Base-by-base conservation (phyloP, 176 grass and related monocot species). In the Typha latifolia region DNA sequence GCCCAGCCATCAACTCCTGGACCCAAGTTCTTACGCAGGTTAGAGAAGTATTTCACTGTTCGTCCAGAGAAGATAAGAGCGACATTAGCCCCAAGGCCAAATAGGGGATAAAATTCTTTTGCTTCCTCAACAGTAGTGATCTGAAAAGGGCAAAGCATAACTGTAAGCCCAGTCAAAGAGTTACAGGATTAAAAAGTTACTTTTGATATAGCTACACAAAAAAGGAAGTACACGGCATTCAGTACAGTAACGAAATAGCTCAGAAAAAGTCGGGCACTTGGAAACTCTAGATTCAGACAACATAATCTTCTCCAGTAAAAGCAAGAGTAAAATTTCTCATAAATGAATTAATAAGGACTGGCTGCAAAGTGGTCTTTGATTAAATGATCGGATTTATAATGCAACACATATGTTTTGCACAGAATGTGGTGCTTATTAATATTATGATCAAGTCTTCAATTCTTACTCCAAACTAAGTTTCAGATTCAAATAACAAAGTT, bases 41-140 rank as follows among this genome's bases (percentile, higher is more conserved):
- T 95, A 74, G 91, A 95, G 84, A 95, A 95, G 68, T 84, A 90
- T 47, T 90, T 95, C 29, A 95, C 91, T 2, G 86, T 95, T 11
- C 84, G 86, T 16, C 86, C 84, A 18, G 86, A 86, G 49, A 90
- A 90, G 78, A 90, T 87, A 24, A 95, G 86, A 16, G 90, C 86
- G 22, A 95, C 61, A 75, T 95, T 95, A 47, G 86, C 90, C 15
- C 90, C 90, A 72, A 95, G 86, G 5, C 90, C 90, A 82, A 95
- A 95, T 34, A 90, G 69, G 20, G 90, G 87, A 66, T 95, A 95
- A 66, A 95, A 95, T 75, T 95, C 87, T 51, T 95, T 95, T 55
- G 90, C 90, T 84, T 95, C 90, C 29, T 95, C 84, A 47, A 95
- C 74, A 59, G 86, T 95, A 26, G 87, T 95, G 49, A 95, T 95